These are phyloP conservation scores for Microbotryum silenes-acaulis DNA, from an alignment of 1,284 basidiomycete genomes.

Conservation along the genomic window DNA sequence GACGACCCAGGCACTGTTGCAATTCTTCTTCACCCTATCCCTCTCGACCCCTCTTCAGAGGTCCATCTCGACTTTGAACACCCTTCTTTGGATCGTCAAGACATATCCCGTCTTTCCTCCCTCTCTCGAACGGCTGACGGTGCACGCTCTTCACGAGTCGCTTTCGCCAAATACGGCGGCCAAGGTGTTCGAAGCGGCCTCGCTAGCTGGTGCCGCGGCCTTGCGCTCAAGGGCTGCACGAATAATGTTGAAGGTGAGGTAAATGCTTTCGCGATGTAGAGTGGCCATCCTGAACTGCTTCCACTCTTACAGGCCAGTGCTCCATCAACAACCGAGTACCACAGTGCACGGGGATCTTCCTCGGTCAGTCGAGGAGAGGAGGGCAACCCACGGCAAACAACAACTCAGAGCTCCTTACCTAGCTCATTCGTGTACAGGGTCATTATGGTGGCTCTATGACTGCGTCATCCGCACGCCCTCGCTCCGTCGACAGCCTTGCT, in stretches of 20 bases:
- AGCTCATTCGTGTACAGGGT: too few relatives aligned
- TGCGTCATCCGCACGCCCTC: too few relatives aligned
- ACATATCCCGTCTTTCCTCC: slow-evolving; percentile 60
- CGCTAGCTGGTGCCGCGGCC: slow-evolving; percentile 23
- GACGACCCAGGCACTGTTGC: slow-evolving; percentile 75
- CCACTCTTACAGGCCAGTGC: not conserved
- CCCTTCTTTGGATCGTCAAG: slow-evolving; percentile 72
- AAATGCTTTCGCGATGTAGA: not conserved
- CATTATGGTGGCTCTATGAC: too few relatives aligned
- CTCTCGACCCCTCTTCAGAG: slow-evolving; percentile 83
- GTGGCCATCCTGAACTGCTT: not conserved
- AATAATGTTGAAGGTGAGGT: slow-evolving; percentile 21
- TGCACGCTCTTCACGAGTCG: slow-evolving; percentile 83
- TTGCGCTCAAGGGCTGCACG: slow-evolving; percentile 27
- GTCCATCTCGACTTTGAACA: slow-evolving; percentile 76
- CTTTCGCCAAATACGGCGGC: slow-evolving; percentile 41
- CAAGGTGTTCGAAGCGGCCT: slow-evolving; percentile 30
- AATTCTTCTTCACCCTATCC: slow-evolving; percentile 82
- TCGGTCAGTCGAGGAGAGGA: too few relatives aligned
- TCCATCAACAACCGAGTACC: not conserved
- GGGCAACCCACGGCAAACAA: too few relatives aligned
- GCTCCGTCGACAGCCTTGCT: too few relatives aligned
- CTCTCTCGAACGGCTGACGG: slow-evolving; percentile 68
- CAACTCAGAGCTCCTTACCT: too few relatives aligned
- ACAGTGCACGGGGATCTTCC: not conserved